phyloP scores from a whole-genome alignment of 768 basidiomycete genomes.

The Roridomyces roridus region DNA sequence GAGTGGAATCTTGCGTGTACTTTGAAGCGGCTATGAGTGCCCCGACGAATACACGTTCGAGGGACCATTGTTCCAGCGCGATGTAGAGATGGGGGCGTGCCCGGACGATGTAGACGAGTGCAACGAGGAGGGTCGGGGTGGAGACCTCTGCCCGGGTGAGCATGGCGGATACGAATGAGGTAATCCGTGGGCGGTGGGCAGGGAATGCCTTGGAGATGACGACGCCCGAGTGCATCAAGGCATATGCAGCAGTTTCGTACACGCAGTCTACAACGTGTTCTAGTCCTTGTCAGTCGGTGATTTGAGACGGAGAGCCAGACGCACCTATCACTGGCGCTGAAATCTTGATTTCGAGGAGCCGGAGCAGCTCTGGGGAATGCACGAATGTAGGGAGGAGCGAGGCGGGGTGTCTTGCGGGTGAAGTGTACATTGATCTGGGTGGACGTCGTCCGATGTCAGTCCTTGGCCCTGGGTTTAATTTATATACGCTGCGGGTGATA shows the following conservation, averaged over 20 bases:
- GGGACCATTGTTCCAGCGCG: conserved; percentile 83
- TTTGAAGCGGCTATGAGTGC: conserved; percentile 89
- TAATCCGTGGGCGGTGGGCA: conserved; percentile 61
- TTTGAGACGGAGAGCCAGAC: conserved; percentile 32
- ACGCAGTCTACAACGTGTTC: conserved; percentile 76
- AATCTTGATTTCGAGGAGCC: conserved; percentile 72
- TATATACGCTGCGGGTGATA: too few species aligned
- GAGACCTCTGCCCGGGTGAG: conserved; percentile 77
- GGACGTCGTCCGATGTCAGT: too few species aligned
- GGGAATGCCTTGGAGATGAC: conserved; percentile 47
- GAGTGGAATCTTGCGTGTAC: conserved; percentile 88
- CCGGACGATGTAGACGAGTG: conserved; percentile 79
- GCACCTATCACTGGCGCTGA: conserved; percentile 67
- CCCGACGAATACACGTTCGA: conserved; percentile 90
- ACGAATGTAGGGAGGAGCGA: too few species aligned
- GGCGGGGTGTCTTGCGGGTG: too few species aligned
- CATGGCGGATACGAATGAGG: conserved; percentile 68
- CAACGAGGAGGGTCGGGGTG: conserved; percentile 68
- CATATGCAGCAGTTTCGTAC: conserved; percentile 76
- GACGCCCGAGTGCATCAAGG: conserved; percentile 61
- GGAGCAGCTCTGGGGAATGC: too few species aligned
- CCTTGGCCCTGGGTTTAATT: too few species aligned
- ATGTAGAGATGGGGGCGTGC: conserved; percentile 83
- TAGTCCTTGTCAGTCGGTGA: conserved; percentile 32
- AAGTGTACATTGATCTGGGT: too few species aligned